Base-by-base conservation (phyloP, 1,139 yeast species). In the Debaryomycetaceae sp. region DNA sequence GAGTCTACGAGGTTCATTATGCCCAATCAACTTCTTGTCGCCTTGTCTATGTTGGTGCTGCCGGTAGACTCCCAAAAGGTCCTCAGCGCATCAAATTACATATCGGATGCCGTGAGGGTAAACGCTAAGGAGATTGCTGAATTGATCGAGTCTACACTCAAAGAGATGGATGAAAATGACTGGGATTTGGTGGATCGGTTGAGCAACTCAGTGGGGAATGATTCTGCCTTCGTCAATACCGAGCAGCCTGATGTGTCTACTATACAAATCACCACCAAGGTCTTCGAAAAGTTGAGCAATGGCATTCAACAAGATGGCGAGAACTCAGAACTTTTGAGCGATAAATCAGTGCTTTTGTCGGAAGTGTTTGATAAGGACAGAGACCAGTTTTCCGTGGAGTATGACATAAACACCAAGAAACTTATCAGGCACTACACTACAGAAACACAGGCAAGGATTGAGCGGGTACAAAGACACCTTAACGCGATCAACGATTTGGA, bases 1-100 rank as follows among this genome's bases (percentile, higher is more conserved):
- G 99, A 93, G 53, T 83, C 95, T 2, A 77, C 82, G 1, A 65
- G 95, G 40, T 91, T 63, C 46, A 63, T 91, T 6, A 81, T 89
- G 91, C 78, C 95, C 4, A 88, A 86, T 49, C 94, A 83, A 46
- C 55, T 82, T 7, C 52, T 91, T 30, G 80, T 82, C 0, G 69
- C 81, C 1, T 56, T 91, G 31, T 78, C 81, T 3, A 61, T 71
- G 9, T 47, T 65, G 30, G 46, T 65, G 9, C 60, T 65, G 27
- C 93, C 95, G 1, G 68, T 73, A 0, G 78, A 71, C 36, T 58
- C 73, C 0, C 60, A 65, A 12, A 78, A 76, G n/a, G 74, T 85
- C 3, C 51, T 83, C 24, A 62, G 70, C 19, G 68, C 64, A 13
- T 70, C 71, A 27, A 69, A 61, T 35, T 67, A 58, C 35, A 64